Base-by-base conservation (phyloP, 73 alveolate species). In the Paramecium tetraurelia region DNA sequence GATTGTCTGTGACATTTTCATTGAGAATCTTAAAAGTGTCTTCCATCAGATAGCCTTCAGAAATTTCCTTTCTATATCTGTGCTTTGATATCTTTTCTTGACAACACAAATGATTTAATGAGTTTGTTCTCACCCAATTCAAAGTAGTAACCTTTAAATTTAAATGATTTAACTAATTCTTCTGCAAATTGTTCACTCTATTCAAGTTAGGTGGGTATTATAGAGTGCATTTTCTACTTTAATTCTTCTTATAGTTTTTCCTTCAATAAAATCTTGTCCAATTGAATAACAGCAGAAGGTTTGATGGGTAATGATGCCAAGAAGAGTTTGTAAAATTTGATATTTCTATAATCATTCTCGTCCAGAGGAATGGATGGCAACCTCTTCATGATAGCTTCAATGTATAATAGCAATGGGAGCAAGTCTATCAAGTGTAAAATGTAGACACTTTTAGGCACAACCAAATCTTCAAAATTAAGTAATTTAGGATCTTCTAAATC, bases 291-390 rank as follows among this genome's bases (percentile, higher is more conserved):
- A 24, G 90, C 4, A 11, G 90, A 80, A 7, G 90, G 90, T 35
- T 80, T 33, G 14, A 80, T 80, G 27, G 90, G 90, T 12, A 80
- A 43, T 38, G 76, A 44, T 48, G 90, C 90, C 5, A 80, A 22
- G 12, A 80, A 48, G 5, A 80, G 33, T 80, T 80, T 80, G 12
- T 80, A 80, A 29, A 80, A 80, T 80, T 80, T 80, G 50, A 80
- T 59, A 43, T 80, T 40, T 22, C 46, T 48, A 43, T 31, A 80
- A 80, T 80, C 90, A 80, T 48, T 80, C 7, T 27, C 44, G n/a
- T 40, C 46, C 11, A 80, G 46, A 11, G 72, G 70, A 11, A 46
- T 41, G 5, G 46, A 40, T 22, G 90, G 90, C 27, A 80, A 48
- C 46, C 57, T 80, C 27, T 80, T 33, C 36, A 41, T 24, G 2